Evolutionary conservation across 306 rosid species (phyloP), one percentile per base, ranked within the genome.

Genomic region (Acacia crassicarpa): DNA sequence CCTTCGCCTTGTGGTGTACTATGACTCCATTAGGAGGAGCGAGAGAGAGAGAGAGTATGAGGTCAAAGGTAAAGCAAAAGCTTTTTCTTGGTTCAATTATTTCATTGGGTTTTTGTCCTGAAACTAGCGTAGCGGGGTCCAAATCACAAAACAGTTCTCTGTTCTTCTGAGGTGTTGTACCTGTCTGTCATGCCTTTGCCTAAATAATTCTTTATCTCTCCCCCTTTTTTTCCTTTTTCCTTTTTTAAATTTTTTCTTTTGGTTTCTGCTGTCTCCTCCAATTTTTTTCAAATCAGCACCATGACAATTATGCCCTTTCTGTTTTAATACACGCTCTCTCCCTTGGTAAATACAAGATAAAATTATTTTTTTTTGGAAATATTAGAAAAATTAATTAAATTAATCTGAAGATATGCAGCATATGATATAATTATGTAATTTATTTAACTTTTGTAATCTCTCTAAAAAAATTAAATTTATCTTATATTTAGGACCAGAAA

Each of bases 61-160:
- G 85, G 97, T 89, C 97, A 91, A 92, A 92, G 90, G 58, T 49
- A 85, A 88, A 87, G 88, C 62, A 85, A 83, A 83, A 81, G 85
- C 51, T 76, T 67, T 72, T 69, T 76, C 53, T 77, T 59, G 61
- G 66, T 78, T 80, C 88, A 88, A 83, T 87, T 76, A 87, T 85
- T 87, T 85, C 44, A 80, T 84, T 74, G 86, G 84, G 71, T 25
- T 83, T 79, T 87, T 86, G 92, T 85, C 91, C 78, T 81, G 65
- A 79, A 83, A 89, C 82, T 38, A 38, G 41, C 41, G 41, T 74
- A 76, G 85, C 84, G 86, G 89, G 84, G 90, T 88, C 91, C 89
- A 84, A 86, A 78, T 88, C 89, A 88, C 79, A 81, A 80, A 81
- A 89, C 88, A 85, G 83, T 80, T 74, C 84, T 69, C 84, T 69